Percentiles rank a stretch among this genome's conserved stretches.
phyloP scores from a whole-genome alignment of 768 basidiomycete species.

The Mycena latifolia region DNA sequence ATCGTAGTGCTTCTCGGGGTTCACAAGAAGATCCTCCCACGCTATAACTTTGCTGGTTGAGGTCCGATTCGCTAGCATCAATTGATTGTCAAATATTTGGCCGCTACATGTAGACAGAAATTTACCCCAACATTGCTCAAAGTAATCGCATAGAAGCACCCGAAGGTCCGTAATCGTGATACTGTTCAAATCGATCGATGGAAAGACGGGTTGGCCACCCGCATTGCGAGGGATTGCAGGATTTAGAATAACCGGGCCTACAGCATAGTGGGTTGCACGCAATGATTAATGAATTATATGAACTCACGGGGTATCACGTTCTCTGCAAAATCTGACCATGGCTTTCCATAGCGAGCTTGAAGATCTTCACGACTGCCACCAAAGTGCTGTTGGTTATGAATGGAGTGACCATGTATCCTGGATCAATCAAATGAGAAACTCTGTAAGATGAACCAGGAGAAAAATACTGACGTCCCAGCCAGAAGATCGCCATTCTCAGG shows the following conservation, averaged over 20 bases:
- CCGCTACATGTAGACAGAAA: too few relatives aligned
- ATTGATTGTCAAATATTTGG: too few relatives aligned
- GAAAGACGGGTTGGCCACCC: background rate
- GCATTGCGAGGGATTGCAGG: background rate
- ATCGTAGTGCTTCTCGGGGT: too few relatives aligned
- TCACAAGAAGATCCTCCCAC: too few relatives aligned
- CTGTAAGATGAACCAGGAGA: background rate
- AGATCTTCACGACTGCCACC: background rate
- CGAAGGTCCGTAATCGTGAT: background rate
- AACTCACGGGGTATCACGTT: background rate
- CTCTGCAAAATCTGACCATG: background rate
- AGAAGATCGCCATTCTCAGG: background rate
- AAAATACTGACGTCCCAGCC: background rate
- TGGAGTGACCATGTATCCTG: background rate
- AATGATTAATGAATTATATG: background rate
- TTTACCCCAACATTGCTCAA: background rate
- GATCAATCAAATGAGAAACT: background rate
- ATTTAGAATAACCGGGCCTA: background rate
- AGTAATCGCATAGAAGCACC: background rate
- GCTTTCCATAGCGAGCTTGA: background rate
- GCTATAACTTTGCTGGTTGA: too few relatives aligned
- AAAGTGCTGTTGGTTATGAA: background rate
- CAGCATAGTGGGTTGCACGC: background rate
- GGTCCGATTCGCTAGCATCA: too few relatives aligned
- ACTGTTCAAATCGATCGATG: background rate